A percentile compares a stretch with the other conserved stretches of the same genome.
Conservation (phyloP, 2,329 filamentous ascomycete genomes). For the Colletotrichum orbiculare region DNA sequence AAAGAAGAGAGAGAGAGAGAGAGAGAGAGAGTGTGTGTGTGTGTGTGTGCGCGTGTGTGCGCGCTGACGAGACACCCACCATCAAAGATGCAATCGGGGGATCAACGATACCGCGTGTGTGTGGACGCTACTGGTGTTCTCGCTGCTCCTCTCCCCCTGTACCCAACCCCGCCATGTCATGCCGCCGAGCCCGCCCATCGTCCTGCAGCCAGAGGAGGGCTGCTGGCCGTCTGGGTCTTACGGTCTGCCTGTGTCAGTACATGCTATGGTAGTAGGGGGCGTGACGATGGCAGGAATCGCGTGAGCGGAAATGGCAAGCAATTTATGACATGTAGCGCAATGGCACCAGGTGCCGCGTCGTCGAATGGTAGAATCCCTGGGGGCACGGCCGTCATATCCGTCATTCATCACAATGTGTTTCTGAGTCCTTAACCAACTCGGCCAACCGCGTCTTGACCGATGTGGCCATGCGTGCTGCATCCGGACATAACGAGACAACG, state of each 20-base stretch:
- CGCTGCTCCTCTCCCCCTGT: conserved; percentile 4
- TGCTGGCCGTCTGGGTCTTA: neutral
- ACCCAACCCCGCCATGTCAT: conserved; percentile 35
- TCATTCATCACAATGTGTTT: neutral
- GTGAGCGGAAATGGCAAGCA: conserved; percentile 2
- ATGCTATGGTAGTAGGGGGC: neutral
- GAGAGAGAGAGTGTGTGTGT: neutral
- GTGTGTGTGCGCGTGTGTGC: conserved; percentile 1
- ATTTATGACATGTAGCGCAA: neutral
- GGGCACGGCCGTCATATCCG: neutral
- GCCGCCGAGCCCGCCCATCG: conserved; percentile 28
- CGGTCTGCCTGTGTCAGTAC: neutral
- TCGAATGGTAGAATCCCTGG: neutral
- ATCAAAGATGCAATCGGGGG: conserved; percentile 30
- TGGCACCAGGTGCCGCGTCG: neutral
- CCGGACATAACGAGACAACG: conserved; percentile 14
- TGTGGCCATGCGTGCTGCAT: conserved; percentile 23
- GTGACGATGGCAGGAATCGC: neutral
- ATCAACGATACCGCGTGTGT: neutral
- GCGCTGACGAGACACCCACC: conserved; percentile 28
- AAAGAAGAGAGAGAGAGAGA: neutral
- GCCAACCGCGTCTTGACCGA: conserved; percentile 22
- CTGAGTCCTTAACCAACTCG: conserved; percentile 4
- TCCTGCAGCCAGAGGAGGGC: conserved; percentile 12
- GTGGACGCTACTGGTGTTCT: too few species aligned